Evolutionary conservation across 1,284 basidiomycete genomes (phyloP), one percentile per base, ranked within the genome.

Genomic region (Agaricales sp.): DNA sequence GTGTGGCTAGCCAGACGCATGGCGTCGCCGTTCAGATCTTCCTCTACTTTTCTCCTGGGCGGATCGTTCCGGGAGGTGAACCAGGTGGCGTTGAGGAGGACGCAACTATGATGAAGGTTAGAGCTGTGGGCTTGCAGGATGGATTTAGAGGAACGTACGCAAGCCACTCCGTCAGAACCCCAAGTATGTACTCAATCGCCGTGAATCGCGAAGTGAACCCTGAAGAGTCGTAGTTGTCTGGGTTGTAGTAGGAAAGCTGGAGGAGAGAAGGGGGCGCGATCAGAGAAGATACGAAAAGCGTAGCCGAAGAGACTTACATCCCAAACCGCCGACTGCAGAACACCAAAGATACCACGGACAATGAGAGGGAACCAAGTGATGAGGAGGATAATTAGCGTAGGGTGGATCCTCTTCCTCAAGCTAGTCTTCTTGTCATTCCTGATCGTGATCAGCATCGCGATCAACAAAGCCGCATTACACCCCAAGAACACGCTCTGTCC

Each of bases 341-440:
- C 57, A n/a, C 64, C 63, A 44, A 62, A 66, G 12, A 63, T 41
- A n/a, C 64, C 63, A 21, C 63, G 61, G 19, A 62, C 54, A 44
- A 64, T 59, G 24, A 66, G 56, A 18, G 62, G 58, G 43, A 63
- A 57, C 63, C 61, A 66, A 1, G 57, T 53, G n/a, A 56, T 47
- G 14, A 62, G 50, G n/a, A 65, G 52, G 2, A 66, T 13, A 19
- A 54, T 38, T 16, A 63, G 53, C 1, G 64, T 65, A 1, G 57
- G 56, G 47, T 66, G 64, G 1, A 57, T 53, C 12, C 48, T 50
- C 19, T 24, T 45, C 38, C 19, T 30, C 39, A 6, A 4, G 18
- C 8, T 41, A 52, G 30, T 25, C n/a, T 45, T 50, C 51, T 49
- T 50, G 30, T 51, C 41, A 16, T 44, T 45, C 43, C 54, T 53